Evolutionary conservation across 2,329 filamentous ascomycete genomes (phyloP).

Genomic region (Grosmannia serpens): DNA sequence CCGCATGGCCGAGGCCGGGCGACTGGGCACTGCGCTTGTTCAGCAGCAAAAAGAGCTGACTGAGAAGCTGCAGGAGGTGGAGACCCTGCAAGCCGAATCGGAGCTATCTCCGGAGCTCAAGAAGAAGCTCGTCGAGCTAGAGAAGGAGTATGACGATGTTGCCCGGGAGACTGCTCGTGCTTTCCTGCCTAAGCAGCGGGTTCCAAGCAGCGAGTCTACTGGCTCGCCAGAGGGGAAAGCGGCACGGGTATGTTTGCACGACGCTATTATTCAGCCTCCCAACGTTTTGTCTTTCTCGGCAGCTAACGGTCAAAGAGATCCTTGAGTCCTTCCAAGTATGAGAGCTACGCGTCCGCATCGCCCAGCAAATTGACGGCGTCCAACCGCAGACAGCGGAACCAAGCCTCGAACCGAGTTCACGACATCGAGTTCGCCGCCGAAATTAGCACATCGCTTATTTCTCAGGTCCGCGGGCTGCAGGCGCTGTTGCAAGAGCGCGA

Average conservation of each 20-base stretch:
- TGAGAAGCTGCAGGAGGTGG: conserved; percentile 74
- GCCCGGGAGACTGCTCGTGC: conserved; percentile 80
- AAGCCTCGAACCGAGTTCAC: conserved; percentile 76
- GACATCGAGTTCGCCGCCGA: conserved; percentile 98
- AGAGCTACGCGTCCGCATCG: conserved; percentile 72
- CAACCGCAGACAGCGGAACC: conserved; percentile 80
- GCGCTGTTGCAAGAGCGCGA: conserved; percentile 76
- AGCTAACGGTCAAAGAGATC: conserved; percentile 40
- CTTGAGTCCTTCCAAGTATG: conserved; percentile 65
- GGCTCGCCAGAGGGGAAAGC: conserved; percentile 41
- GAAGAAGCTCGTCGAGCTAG: conserved; percentile 72
- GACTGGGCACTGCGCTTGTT: conserved; percentile 75
- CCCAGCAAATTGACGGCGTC: conserved; percentile 83
- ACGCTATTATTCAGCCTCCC: neutral
- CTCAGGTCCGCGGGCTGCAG: conserved; percentile 89
- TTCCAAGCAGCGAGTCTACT: conserved; percentile 55
- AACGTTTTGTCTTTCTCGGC: neutral
- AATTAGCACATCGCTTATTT: conserved; percentile 86
- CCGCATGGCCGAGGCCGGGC: conserved; percentile 81
- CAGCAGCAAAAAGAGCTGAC: conserved; percentile 76
- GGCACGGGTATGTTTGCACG: conserved; percentile 35
- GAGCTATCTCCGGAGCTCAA: conserved; percentile 76
- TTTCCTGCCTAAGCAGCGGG: conserved; percentile 74
- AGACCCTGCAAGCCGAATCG: conserved; percentile 61
- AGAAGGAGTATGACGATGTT: conserved; percentile 91